Evolutionary conservation across 805 yeast genomes (phyloP), one percentile per base, ranked within the genome.

Genomic region (Peterozyma xylosa): DNA sequence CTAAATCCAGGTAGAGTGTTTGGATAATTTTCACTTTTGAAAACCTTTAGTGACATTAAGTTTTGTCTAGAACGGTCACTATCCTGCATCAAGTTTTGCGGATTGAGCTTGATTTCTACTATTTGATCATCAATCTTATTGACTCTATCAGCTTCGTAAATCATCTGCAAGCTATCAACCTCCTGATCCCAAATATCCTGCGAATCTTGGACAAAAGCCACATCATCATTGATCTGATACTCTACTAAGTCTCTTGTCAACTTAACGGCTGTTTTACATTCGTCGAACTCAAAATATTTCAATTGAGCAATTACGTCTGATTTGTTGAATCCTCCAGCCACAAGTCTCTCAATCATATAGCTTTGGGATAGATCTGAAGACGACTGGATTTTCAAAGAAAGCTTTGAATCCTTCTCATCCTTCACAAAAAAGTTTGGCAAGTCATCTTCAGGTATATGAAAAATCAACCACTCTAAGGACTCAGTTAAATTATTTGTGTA

Each of bases 371-470:
- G 54, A 50, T 78, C 73, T 10, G 70, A 71, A 3, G 82, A 64
- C 27, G 27, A 21, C 27, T 21, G 27, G 32, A 73, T 63, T 48
- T 74, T 84, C 36, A 84, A 67, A 42, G 74, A 70, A 18, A 80
- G 73, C 39, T 73, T 75, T 0, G 82, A 67, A 51, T 81, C 88
- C 38, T 71, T 71, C 17, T 72, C 70, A 35, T 76, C 64, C 48
- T 80, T 78, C 14, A 73, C 70, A 53, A 85, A 85, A 39, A 70
- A 66, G 0, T 63, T 51, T 0, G 99, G 99, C 30, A 91, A 66
- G 54, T 91, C 99, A 56, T 90, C 98, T 50, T 93, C 97, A 0
- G 98, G 98, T 3, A 91, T 76, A 55, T 91, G 93, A 51, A 90
- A 81, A 10, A 91, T 63, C 15, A 91, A 71, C 91, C 93, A 85